Percentiles rank a stretch among this genome's conserved stretches.
phyloP scores from a whole-genome alignment of 176 grass and related monocot species.

The Oryza meyeriana region DNA sequence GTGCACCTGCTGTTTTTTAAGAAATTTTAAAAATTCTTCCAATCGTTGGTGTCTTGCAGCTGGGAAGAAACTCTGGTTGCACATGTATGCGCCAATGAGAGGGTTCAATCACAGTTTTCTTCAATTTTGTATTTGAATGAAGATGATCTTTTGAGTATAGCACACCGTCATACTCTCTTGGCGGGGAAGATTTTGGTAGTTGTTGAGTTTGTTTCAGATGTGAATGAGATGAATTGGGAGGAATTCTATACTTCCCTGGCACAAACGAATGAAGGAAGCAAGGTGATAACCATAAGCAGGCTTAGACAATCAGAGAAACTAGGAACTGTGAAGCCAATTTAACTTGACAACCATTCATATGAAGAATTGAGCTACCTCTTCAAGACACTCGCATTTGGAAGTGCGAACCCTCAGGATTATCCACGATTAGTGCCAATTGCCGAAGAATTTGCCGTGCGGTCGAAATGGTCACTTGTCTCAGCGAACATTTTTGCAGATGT shows the following conservation, averaged over 20 bases:
- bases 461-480: background rate
- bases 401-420: background rate
- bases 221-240: background rate
- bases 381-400: slow-evolving; percentile 6
- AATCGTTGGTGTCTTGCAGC: background rate
- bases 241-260: background rate
- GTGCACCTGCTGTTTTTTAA: too few species aligned
- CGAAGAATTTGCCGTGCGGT: background rate
- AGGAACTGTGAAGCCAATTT: slow-evolving; percentile 1
- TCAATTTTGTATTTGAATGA: background rate
- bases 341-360: background rate
- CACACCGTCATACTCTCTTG: too few species aligned
- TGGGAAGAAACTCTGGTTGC: slow-evolving; percentile 7
- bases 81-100: background rate
- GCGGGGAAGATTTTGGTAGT: background rate
- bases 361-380: slow-evolving; percentile 17
- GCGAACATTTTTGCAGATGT: slow-evolving; percentile 6
- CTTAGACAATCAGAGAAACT: background rate
- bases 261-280: background rate
- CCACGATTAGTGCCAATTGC: background rate
- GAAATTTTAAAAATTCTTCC: background rate
- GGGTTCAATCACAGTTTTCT: background rate
- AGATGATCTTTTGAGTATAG: background rate
- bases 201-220: background rate
- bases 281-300: background rate